Evolutionary conservation across 2,329 filamentous ascomycete genomes (phyloP), one percentile per base, ranked within the genome.

Genomic region (Xylaria hypoxylon): DNA sequence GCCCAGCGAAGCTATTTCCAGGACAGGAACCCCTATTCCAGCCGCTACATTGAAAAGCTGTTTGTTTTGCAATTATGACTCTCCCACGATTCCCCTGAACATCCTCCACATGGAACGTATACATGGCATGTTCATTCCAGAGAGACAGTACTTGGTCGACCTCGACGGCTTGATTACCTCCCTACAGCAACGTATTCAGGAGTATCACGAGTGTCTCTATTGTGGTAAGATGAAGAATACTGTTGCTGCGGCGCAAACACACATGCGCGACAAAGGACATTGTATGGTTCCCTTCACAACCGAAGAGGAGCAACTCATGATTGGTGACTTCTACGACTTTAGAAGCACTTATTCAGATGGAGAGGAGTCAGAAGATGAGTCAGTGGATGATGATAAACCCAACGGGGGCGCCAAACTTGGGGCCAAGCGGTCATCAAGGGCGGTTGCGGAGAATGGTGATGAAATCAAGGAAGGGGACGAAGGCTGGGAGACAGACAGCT

Each of bases 241-340:
- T 13, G 85, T 91, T 0, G 89, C 90, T 64, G 95, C 92, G 19
- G 89, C 94, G 28, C 94, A 97, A 77, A 97, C 94, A 0, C 96
- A 99, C 78, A 99, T 99, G 96, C 90, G 93, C 50, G 96, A 99
- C 78, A 95, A 94, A 77, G 92, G 93, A 0, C 96, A 99, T 80
- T 98, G 95, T 86, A 97, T 94, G 87, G 96, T 99, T 72, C 94
- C 93, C 0, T 99, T 95, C 78, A 89, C 90, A 58, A 91, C 90
- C 0, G 93, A 97, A 77, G 90, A 92, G 40, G 94, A 98, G 76
- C 93, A 97, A 81, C 86, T 98, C 33, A 93, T 96, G 62, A 93
- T 99, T 75, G 96, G 96, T 63, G 93, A 98, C 71, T 97, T 93
- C 79, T 99, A 99, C 80, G 96, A 99, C 77, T 99, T 99, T 85